Conservation (phyloP, 164 flowering plant species). For the Sextonia rubra region DNA sequence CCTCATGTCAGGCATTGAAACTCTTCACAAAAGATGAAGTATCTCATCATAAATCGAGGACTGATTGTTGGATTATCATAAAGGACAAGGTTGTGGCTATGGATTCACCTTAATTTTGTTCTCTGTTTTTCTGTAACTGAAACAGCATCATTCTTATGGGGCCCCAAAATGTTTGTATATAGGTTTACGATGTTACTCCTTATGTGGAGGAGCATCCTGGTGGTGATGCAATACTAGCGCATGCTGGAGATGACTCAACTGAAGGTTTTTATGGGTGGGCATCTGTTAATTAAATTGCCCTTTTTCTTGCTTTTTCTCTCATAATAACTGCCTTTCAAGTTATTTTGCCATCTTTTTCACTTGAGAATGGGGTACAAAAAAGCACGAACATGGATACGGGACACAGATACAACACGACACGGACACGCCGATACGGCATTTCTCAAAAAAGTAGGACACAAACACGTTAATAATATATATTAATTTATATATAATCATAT, state of each 20-base stretch:
- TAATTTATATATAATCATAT: too few relatives aligned
- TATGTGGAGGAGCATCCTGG: constrained; percentile 99
- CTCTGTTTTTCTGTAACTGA: not conserved
- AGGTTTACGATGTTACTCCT: constrained; percentile 92
- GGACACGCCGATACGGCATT: too few relatives aligned
- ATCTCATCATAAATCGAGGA: constrained; percentile 69
- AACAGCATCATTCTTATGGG: not conserved
- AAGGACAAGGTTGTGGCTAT: constrained; percentile 62
- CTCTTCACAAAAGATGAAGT: constrained; percentile 63
- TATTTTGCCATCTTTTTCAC: not conserved
- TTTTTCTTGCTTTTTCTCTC: not conserved
- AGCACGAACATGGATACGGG: too few relatives aligned
- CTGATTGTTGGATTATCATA: constrained; percentile 94
- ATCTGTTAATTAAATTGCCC: not conserved
- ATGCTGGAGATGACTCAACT: constrained; percentile 97
- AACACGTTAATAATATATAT: too few relatives aligned
- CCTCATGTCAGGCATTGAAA: constrained; percentile 40
- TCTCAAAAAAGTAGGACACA: too few relatives aligned
- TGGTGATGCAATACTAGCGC: constrained; percentile 85
- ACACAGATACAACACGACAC: too few relatives aligned
- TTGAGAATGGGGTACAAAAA: not conserved
- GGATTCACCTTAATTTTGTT: not conserved
- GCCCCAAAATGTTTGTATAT: not conserved
- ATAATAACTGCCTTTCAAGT: not conserved
- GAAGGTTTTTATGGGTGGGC: constrained; percentile 95